Conservation (phyloP, 306 rosid species). For the Vachellia pachyceras region DNA sequence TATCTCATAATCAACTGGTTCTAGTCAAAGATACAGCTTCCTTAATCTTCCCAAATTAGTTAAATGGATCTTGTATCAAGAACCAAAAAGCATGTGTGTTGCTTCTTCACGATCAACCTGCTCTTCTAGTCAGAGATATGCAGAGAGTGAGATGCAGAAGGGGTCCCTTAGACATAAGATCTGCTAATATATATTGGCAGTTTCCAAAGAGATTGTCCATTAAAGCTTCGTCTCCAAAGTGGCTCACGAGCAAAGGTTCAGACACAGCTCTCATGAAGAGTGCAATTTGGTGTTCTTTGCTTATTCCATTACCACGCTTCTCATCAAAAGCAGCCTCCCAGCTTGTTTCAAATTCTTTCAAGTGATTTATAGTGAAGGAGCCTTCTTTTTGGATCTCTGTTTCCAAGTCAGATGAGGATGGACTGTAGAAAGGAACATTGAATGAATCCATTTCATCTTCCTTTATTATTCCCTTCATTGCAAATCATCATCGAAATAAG, state of each 20-base stretch:
- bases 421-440: neutral
- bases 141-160: constrained; percentile 14
- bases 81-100: neutral
- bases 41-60: too few relatives aligned
- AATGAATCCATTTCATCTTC: neutral
- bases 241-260: constrained; percentile 37
- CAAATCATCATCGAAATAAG: neutral
- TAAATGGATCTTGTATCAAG: too few relatives aligned
- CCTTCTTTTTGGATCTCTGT: neutral
- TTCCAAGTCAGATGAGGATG: neutral
- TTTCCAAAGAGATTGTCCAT: constrained; percentile 32
- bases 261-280: constrained; percentile 43
- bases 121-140: neutral
- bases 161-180: constrained; percentile 35
- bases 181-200: constrained; percentile 1
- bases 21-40: too few relatives aligned
- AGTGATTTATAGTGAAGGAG: neutral
- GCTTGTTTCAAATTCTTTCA: neutral
- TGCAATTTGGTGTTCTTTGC: constrained; percentile 7
- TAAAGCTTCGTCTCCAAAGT: constrained; percentile 37
- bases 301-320: neutral
- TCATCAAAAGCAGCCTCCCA: neutral
- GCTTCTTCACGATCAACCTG: neutral
- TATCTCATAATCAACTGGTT: too few relatives aligned
- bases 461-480: neutral